These are phyloP conservation scores for Saccharomyces hybrid DNA, from an alignment of 1,139 yeast genomes.

Conservation along the genomic window DNA sequence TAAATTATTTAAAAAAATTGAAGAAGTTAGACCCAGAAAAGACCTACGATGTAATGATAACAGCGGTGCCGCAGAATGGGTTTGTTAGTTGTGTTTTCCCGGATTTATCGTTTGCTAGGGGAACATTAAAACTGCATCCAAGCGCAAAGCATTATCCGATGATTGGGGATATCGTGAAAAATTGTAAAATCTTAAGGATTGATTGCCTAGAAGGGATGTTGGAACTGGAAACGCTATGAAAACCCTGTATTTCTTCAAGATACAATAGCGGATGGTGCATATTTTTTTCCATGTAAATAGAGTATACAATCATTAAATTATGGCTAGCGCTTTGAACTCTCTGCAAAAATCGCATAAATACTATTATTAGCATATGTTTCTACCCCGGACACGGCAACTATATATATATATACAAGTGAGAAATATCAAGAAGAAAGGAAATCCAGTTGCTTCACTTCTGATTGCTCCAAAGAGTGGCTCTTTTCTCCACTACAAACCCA, in stretches of 20 bases:
- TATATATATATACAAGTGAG: background rate
- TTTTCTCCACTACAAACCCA: slow-evolving; percentile 48
- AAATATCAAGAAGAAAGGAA: background rate
- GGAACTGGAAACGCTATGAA: slow-evolving; percentile 19
- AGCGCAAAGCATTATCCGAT: slow-evolving; percentile 23
- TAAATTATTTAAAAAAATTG: slow-evolving; percentile 32
- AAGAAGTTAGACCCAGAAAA: slow-evolving; percentile 8
- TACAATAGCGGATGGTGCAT: background rate
- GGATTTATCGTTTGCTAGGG: slow-evolving; percentile 35
- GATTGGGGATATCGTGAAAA: slow-evolving; percentile 37
- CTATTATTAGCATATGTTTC: background rate
- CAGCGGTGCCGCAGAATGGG: slow-evolving; percentile 37
- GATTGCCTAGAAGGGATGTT: slow-evolving; percentile 36
- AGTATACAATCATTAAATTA: background rate
- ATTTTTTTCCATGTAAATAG: background rate
- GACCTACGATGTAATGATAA: slow-evolving; percentile 33
- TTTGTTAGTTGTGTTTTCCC: slow-evolving; percentile 34
- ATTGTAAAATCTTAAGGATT: slow-evolving; percentile 35
- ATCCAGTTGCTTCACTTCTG: background rate
- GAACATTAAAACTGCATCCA: slow-evolving; percentile 21
- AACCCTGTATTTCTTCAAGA: background rate
- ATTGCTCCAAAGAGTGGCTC: slow-evolving; percentile 8
- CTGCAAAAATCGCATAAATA: background rate
- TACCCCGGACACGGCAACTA: background rate
- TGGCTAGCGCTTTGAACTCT: background rate